Evolutionary conservation across 2,329 filamentous ascomycete species (phyloP), one percentile per base, ranked within the genome.

Genomic region (Thelonectria olida): DNA sequence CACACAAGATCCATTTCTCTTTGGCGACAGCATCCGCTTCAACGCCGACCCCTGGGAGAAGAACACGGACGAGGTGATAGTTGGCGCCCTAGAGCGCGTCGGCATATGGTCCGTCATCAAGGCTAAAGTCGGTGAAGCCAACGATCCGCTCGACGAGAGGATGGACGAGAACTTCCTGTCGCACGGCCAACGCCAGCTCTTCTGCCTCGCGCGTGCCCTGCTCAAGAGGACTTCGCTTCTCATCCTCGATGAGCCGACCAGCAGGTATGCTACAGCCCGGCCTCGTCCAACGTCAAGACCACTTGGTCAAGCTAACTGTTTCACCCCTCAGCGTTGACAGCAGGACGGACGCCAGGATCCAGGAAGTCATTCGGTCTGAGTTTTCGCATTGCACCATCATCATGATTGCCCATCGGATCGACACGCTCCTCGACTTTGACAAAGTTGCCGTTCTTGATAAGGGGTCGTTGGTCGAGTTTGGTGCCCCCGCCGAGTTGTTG

Each of bases 1-100:
- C 7, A 82, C 85, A 0, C 85, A 87, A 72, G 85, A 87, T 31
- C 78, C 82, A 0, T 79, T 85, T 54, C 77, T 85, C 17, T 77
- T 87, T 22, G 77, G 78, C 2, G 82, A 82, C 15, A 82, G 75
- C 0, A 73, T 88, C 1, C 78, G 82, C 1, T 74, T 76, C n/a
- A 88, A 87, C 47, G 73, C 82, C 1, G 83, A 86, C 60, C 84
- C 84, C 0, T 67, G 73, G 1, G 66, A 65, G 0, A 67, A 67
- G 6, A 73, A 73, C 42, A 73, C 76, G 1, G 79, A 86, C 49
- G 75, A 77, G 2, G 73, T 73, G 1, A 81, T 86, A 51, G 75
- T 78, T 38, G 64, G 71, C 2, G 82, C 81, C 0, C 72, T 88
- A 2, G 70, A 79, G 10, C 79, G 80, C 15, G 83, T 85, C 0